Conservation (phyloP, 2,329 filamentous ascomycete genomes). For the Teratosphaeria epicoccoides region DNA sequence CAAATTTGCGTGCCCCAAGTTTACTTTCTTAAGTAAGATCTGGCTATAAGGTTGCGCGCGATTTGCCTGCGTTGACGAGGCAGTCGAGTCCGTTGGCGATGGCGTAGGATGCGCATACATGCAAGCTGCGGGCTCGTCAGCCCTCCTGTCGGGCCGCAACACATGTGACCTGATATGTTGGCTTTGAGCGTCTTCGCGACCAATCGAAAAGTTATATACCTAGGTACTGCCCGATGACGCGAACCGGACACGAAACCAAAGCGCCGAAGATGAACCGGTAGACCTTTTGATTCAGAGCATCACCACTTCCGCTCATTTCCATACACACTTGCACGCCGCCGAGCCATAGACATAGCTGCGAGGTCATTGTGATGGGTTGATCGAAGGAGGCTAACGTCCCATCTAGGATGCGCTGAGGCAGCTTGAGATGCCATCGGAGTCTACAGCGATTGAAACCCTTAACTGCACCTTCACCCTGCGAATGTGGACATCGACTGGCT, state of each 20-base stretch:
- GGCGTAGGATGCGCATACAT: too few relatives aligned
- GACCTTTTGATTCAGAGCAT: background rate
- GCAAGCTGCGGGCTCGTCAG: too few relatives aligned
- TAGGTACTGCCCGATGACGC: background rate
- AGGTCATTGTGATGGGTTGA: background rate
- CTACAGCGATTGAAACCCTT: background rate
- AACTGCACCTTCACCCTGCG: background rate
- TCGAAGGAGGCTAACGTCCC: background rate
- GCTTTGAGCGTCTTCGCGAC: background rate
- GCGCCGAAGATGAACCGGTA: background rate
- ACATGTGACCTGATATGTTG: background rate
- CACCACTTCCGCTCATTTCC: background rate
- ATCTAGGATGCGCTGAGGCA: background rate
- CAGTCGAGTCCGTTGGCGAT: too few relatives aligned
- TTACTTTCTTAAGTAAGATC: too few relatives aligned
- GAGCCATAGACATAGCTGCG: background rate
- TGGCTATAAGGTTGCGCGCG: too few relatives aligned
- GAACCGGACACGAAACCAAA: background rate
- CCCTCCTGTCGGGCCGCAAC: too few relatives aligned
- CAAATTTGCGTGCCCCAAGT: too few relatives aligned
- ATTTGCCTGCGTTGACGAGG: too few relatives aligned
- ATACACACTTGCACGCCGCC: background rate
- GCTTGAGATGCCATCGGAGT: background rate
- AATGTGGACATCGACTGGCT: background rate
- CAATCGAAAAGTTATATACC: background rate